phyloP scores from a whole-genome alignment of 306 rosid species.

The Vicia faba region DNA sequence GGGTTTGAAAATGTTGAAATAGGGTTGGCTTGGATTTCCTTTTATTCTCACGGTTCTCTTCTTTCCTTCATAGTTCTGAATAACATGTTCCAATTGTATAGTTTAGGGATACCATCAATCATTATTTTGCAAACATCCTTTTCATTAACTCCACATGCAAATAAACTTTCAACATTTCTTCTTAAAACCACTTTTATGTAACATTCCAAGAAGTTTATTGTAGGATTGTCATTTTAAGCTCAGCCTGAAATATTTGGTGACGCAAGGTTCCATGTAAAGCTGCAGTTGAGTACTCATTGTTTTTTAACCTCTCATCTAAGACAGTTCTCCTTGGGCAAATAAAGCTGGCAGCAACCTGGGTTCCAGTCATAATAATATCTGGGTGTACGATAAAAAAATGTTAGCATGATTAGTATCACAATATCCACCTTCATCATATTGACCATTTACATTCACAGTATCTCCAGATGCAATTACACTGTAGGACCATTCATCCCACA shows the following conservation, averaged over 20 bases:
- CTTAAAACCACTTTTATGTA: constrained; percentile 60
- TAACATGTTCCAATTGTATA: constrained; percentile 65
- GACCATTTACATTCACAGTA: constrained; percentile 77
- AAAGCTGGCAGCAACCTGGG: constrained; percentile 86
- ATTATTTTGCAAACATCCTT: constrained; percentile 62
- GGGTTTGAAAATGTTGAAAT: no score
- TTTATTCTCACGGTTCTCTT: no score
- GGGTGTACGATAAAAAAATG: constrained; percentile 81
- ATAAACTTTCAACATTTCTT: constrained; percentile 74
- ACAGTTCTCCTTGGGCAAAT: constrained; percentile 83
- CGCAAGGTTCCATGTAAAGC: constrained; percentile 84
- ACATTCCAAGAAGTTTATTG: constrained; percentile 64
- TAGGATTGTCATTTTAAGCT: constrained; percentile 64
- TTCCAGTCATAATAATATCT: constrained; percentile 74
- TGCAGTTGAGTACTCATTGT: constrained; percentile 68
- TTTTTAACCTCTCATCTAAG: constrained; percentile 83
- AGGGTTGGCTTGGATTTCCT: no score
- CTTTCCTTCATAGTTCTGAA: constrained; percentile 76
- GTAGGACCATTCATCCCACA: constrained; percentile 48
- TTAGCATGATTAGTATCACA: constrained; percentile 65
- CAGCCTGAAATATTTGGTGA: constrained; percentile 96
- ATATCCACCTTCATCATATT: constrained; percentile 68
- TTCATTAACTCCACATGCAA: constrained; percentile 74
- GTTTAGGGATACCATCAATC: constrained; percentile 71
- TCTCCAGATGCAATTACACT: constrained; percentile 88